These are phyloP conservation scores for Curvularia sp. DNA, from an alignment of 2,329 filamentous ascomycete species.

Conservation along the genomic window DNA sequence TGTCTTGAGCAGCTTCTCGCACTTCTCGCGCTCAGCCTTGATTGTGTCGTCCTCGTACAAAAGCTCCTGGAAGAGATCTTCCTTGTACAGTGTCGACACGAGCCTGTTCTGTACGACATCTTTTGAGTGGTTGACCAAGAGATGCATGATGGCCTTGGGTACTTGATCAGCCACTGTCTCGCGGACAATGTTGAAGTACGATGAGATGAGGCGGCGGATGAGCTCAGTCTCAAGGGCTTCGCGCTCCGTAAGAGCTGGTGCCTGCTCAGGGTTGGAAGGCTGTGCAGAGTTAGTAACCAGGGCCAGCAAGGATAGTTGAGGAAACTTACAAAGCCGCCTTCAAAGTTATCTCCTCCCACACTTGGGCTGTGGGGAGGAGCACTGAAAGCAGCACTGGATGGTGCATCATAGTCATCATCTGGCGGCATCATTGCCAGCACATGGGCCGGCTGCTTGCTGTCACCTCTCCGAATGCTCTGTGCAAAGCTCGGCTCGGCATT, in stretches of 20 bases:
- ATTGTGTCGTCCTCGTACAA: slow-evolving; percentile 97
- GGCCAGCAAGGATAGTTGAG: background rate
- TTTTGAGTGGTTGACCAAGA: slow-evolving; percentile 97
- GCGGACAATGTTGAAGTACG: slow-evolving; percentile 98
- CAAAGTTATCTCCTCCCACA: slow-evolving; percentile 41
- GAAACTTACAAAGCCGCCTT: slow-evolving; percentile 67
- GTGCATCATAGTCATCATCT: slow-evolving; percentile 54
- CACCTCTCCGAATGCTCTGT: slow-evolving; percentile 79
- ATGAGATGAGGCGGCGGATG: slow-evolving; percentile 93
- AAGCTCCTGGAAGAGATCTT: slow-evolving; percentile 86
- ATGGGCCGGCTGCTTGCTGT: slow-evolving; percentile 60
- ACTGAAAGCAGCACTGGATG: slow-evolving; percentile 40
- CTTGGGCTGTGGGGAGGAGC: slow-evolving; percentile 16
- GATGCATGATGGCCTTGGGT: slow-evolving; percentile 98
- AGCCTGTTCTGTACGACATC: slow-evolving; percentile 97
- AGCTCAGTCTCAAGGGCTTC: slow-evolving; percentile 98
- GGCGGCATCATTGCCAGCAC: slow-evolving; percentile 50
- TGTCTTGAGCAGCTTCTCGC: slow-evolving; percentile 91
- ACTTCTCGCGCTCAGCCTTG: slow-evolving; percentile 98
- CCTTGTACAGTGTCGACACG: slow-evolving; percentile 94
- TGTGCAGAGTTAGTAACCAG: slow-evolving; percentile 33
- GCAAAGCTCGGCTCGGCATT: slow-evolving; percentile 80
- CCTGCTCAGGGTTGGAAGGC: slow-evolving; percentile 60
- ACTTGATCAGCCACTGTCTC: slow-evolving; percentile 99
- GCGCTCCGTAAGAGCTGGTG: slow-evolving; percentile 90